Base-by-base conservation (phyloP, 2,329 filamentous ascomycete species). In the Pleomassaria siparia region DNA sequence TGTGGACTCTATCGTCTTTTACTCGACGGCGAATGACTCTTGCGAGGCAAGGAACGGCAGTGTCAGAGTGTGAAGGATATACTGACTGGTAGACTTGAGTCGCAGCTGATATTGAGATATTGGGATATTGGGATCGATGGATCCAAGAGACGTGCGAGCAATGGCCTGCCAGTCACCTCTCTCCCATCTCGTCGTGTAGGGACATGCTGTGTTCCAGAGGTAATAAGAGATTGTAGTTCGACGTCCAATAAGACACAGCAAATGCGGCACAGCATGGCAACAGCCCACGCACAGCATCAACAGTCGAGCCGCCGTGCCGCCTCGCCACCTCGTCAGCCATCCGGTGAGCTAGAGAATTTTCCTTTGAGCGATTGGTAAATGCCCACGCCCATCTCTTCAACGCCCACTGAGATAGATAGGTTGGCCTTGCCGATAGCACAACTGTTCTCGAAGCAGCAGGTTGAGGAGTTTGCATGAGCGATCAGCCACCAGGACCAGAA, bases 221-320 rank as follows among this genome's bases (percentile, higher is more conserved):
- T 36, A 24, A n/a, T 28, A 12, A 28, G 25, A 12, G 12, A 8
- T 7, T 28, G 25, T 8, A 33, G 12, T 35, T n/a, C 16, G 21
- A 45, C 13, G 18, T 18, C 50, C 47, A 51, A 40, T 30, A 40
- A 43, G 29, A 21, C 42, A n/a, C 9, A 33, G 22, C 45, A 39
- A 32, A 43, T 25, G 33, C 37, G 46, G 48, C 40, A 51, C 54
- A 47, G 43, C 45, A 43, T 51, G 25, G 44, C 47, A 22, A 49
- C n/a, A n/a, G n/a, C 44, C 28, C 37, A 24, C 20, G 22, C 16
- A 12, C 21, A 26, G 12, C 46, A 24, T 9, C 22, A 41, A 46
- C 44, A 49, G 50, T 53, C 44, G 57, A 68, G 53, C 57, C 57
- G 60, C 61, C 55, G 59, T 62, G 59, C 58, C 58, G n/a, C n/a